Percentiles rank a stretch among this genome's conserved stretches.
Evolutionary conservation across 2,329 filamentous ascomycete genomes (phyloP).

Genomic region (Podosphaera fusca): DNA sequence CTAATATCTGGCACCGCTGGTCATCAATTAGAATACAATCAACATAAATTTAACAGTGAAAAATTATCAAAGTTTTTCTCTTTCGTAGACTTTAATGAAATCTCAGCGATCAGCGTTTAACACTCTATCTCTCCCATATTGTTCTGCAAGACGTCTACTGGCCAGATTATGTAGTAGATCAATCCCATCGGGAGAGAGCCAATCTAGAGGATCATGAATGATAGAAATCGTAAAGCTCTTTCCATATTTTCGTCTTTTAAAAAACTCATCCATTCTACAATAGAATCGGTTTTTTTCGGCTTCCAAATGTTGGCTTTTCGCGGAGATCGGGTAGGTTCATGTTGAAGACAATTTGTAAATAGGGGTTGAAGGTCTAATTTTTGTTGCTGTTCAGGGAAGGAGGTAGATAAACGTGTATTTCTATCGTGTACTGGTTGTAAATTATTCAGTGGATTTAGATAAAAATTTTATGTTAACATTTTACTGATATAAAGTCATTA

Average conservation of each 20-base stretch:
- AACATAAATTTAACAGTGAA: background rate
- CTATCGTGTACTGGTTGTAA: too few species aligned
- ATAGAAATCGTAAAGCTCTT: constrained; percentile 46
- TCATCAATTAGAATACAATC: background rate
- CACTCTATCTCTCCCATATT: constrained; percentile 53
- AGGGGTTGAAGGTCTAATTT: too few species aligned
- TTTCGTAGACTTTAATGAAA: background rate
- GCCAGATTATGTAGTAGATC: constrained; percentile 59
- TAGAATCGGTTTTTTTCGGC: background rate
- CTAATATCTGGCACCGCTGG: constrained; percentile 38
- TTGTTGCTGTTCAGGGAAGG: too few species aligned
- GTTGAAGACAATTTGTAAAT: too few species aligned
- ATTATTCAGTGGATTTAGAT: too few species aligned
- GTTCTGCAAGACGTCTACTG: constrained; percentile 57
- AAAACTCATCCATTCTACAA: constrained; percentile 17
- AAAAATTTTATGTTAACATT: too few species aligned
- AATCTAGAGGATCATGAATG: constrained; percentile 41
- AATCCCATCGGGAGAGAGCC: constrained; percentile 45
- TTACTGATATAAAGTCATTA: too few species aligned
- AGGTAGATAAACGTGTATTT: too few species aligned
- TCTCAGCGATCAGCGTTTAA: background rate
- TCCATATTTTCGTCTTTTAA: constrained; percentile 22
- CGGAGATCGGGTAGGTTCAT: background rate
- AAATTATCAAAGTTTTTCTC: background rate
- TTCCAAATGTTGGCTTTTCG: background rate